phyloP scores from a whole-genome alignment of 2,329 filamentous ascomycete species.

The Calycina herbarum region DNA sequence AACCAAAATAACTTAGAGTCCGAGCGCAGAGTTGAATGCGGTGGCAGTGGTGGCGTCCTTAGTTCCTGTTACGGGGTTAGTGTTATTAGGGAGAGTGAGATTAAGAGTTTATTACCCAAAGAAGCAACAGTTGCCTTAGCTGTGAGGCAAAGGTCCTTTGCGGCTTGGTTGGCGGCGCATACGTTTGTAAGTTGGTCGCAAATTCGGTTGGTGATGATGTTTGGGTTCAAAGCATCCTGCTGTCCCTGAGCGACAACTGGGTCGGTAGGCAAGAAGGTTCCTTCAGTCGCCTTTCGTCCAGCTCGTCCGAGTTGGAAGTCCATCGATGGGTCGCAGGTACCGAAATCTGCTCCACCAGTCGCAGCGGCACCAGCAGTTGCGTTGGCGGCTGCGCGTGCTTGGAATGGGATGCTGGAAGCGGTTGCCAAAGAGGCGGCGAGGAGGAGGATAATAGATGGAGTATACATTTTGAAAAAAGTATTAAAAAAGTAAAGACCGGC shows the following conservation, averaged over 20 bases:
- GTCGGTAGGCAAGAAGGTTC: slow-evolving; percentile 67
- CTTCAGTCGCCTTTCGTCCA: slow-evolving; percentile 55
- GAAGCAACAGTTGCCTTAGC: background rate
- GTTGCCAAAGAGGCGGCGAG: slow-evolving; percentile 10
- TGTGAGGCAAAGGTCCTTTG: background rate
- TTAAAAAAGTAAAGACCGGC: slow-evolving; percentile 6
- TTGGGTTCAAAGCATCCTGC: slow-evolving; percentile 66
- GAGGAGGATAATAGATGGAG: slow-evolving; percentile 17
- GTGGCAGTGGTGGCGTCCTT: background rate
- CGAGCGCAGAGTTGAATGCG: background rate
- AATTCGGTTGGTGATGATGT: slow-evolving; percentile 71
- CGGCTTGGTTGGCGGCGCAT: background rate
- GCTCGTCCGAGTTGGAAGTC: slow-evolving; percentile 54
- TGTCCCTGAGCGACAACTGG: slow-evolving; percentile 58
- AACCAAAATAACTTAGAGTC: background rate
- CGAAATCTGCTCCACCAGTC: slow-evolving; percentile 42
- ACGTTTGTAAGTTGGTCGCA: slow-evolving; percentile 60
- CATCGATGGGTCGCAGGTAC: slow-evolving; percentile 49
- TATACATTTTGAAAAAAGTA: background rate
- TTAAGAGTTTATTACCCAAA: background rate
- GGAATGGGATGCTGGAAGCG: background rate
- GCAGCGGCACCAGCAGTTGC: background rate
- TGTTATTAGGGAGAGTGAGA: background rate
- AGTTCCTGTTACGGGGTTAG: background rate
- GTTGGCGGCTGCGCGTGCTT: background rate